Evolutionary conservation across 768 basidiomycete genomes (phyloP).

Genomic region (Boletus barrowsii): DNA sequence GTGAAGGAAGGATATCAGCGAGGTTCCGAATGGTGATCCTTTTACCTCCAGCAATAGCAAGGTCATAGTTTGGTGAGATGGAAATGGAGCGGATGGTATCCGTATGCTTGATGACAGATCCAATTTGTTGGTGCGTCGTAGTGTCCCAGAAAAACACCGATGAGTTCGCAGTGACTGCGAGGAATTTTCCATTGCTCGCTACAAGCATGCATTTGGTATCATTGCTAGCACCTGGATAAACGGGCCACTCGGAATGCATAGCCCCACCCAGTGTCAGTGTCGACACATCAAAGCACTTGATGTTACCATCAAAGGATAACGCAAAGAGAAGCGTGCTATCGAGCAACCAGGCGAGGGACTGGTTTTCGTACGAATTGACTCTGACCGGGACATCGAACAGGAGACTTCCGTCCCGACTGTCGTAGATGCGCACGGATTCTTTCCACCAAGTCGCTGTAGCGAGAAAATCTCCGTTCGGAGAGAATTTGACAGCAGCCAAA

Average conservation of each 20-base stretch:
- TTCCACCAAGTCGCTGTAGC: conserved; percentile 15
- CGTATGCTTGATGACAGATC: conserved; percentile 3
- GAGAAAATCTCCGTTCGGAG: conserved; percentile 6
- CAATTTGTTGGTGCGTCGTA: background rate
- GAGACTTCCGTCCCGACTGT: conserved; percentile 2
- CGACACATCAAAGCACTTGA: conserved; percentile 5
- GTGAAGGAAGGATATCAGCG: conserved; percentile 1
- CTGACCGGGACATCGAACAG: conserved; percentile 6
- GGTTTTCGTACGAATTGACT: conserved; percentile 10
- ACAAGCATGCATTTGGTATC: conserved; percentile 4
- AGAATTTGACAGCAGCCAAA: conserved; percentile 12
- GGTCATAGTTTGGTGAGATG: conserved; percentile 7
- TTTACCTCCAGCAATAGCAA: conserved; percentile 4
- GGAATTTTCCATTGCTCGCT: conserved; percentile 9
- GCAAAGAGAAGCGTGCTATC: conserved; percentile 1
- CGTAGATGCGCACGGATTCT: conserved; percentile 12
- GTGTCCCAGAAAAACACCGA: conserved; percentile 11
- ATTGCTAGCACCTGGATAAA: background rate
- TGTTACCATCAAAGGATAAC: conserved; percentile 7
- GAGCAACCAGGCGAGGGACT: conserved; percentile 9
- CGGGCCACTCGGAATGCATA: background rate
- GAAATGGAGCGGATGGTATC: conserved; percentile 3
- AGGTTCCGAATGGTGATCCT: conserved; percentile 2
- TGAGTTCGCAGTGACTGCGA: conserved; percentile 2
- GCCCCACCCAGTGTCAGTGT: background rate